A percentile compares a stretch with the other conserved stretches of the same genome.
Evolutionary conservation across 2,329 filamentous ascomycete genomes (phyloP).

Genomic region (Fusarium denticulatum): DNA sequence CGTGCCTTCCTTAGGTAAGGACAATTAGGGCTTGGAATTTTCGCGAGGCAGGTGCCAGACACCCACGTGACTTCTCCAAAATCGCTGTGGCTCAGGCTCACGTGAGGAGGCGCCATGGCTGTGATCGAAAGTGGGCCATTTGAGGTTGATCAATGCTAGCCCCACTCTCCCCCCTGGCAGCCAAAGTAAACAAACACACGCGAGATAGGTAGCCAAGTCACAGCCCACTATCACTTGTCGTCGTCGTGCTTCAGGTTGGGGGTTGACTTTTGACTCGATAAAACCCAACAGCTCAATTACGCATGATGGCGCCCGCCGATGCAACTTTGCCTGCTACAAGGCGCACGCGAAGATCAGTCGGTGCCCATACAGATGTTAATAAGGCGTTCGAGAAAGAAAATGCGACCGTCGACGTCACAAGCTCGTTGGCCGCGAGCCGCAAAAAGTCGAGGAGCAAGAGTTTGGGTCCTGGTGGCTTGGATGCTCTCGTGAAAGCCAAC

Average conservation of each 20-base stretch:
- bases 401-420: slow-evolving; percentile 72
- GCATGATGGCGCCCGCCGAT: slow-evolving; percentile 50
- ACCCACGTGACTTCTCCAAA: slow-evolving; percentile 42
- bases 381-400: slow-evolving; percentile 79
- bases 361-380: slow-evolving; percentile 62
- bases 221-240: slow-evolving; percentile 41
- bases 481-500: slow-evolving; percentile 77
- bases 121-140: background rate
- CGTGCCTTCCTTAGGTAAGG: slow-evolving; percentile 6
- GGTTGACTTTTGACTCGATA: slow-evolving; percentile 23
- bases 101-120: slow-evolving; percentile 33
- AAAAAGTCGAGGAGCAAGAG: slow-evolving; percentile 93
- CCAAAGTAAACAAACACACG: slow-evolving; percentile 55
- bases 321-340: slow-evolving; percentile 65
- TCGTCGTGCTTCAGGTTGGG: slow-evolving; percentile 31
- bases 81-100: background rate
- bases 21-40: slow-evolving; percentile 39
- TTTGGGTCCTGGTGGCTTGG: slow-evolving; percentile 89
- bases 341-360: slow-evolving; percentile 77
- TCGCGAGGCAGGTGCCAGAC: slow-evolving; percentile 37
- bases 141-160: slow-evolving; percentile 28
- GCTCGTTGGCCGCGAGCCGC: slow-evolving; percentile 61
- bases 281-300: slow-evolving; percentile 24
- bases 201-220: slow-evolving; percentile 31
- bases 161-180: slow-evolving; percentile 25